phyloP scores from a whole-genome alignment of 108 stramenopile genomes.

The Nannochloropsis gaditana region DNA sequence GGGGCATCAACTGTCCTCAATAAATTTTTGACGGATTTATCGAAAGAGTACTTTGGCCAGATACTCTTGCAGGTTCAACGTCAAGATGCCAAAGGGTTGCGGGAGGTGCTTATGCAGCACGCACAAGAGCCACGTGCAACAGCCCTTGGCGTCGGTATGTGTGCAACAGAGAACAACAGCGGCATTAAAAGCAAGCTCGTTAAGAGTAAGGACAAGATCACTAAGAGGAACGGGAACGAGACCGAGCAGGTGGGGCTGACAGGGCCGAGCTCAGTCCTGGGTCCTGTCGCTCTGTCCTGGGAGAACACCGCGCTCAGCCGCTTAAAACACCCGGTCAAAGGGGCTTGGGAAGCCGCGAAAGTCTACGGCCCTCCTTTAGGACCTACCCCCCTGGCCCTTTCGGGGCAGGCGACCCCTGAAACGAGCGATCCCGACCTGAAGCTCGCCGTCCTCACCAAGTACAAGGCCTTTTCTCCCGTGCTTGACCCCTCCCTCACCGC shows the following conservation, averaged over 20 bases:
- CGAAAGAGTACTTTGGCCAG: conserved; percentile 9
- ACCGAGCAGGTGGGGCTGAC: background rate
- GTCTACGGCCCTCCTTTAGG: background rate
- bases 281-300: background rate
- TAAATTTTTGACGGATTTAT: conserved; percentile 17
- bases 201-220: background rate
- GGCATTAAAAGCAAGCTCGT: background rate
- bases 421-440: background rate
- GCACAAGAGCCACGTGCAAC: background rate
- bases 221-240: background rate
- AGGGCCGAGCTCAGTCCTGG: background rate
- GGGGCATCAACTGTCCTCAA: background rate
- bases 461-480: conserved; percentile 1
- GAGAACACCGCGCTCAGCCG: background rate
- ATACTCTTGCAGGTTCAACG: background rate
- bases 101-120: background rate
- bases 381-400: background rate
- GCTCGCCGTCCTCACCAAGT: background rate
- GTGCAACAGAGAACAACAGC: background rate
- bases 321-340: background rate
- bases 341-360: background rate
- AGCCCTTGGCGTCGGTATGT: background rate
- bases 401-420: background rate
- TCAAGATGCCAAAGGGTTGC: background rate
- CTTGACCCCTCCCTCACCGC: background rate